phyloP scores from a whole-genome alignment of 2,329 filamentous ascomycete genomes.

The Blumeriella jaapii region DNA sequence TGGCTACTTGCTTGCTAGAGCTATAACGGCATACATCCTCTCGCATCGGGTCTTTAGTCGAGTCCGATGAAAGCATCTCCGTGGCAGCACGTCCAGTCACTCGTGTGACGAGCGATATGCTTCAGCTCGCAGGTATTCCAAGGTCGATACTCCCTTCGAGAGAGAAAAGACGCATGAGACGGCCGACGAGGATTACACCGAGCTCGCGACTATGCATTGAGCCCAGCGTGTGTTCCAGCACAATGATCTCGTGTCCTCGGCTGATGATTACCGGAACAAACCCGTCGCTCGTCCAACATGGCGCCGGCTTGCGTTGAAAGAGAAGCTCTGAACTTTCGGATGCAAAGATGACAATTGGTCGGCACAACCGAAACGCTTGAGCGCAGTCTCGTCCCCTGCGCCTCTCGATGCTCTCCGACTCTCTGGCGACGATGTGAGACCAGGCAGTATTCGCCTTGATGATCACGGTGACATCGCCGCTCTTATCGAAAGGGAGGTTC shows the following conservation, averaged over 20 bases:
- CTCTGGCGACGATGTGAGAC: constrained; percentile 28
- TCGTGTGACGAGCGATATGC: constrained; percentile 17
- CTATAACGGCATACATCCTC: constrained; percentile 14
- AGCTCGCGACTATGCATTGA: constrained; percentile 27
- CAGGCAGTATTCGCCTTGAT: constrained; percentile 28
- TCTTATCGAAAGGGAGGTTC: constrained; percentile 34
- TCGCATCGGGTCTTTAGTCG: constrained; percentile 12
- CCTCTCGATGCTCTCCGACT: constrained; percentile 13
- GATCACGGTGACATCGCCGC: constrained; percentile 23
- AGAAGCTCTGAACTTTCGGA: constrained; percentile 13
- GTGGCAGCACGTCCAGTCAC: constrained; percentile 13
- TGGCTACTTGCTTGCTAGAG: constrained; percentile 12
- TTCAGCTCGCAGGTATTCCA: constrained; percentile 13
- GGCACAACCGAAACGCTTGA: constrained; percentile 11
- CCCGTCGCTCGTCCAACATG: constrained; percentile 31
- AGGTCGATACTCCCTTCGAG: constrained; percentile 5
- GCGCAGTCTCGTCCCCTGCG: constrained; percentile 6
- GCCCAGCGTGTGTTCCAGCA: constrained; percentile 32
- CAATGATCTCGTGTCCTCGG: constrained; percentile 29
- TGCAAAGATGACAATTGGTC: constrained; percentile 25
- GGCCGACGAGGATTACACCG: constrained; percentile 10
- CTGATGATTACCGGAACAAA: constrained; percentile 32
- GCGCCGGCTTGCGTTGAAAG: constrained; percentile 24
- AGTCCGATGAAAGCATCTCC: constrained; percentile 5
- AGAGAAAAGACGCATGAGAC: constrained; percentile 9